Evolutionary conservation across 2,329 filamentous ascomycete species (phyloP).

Genomic region (Hypoxylon sp.): DNA sequence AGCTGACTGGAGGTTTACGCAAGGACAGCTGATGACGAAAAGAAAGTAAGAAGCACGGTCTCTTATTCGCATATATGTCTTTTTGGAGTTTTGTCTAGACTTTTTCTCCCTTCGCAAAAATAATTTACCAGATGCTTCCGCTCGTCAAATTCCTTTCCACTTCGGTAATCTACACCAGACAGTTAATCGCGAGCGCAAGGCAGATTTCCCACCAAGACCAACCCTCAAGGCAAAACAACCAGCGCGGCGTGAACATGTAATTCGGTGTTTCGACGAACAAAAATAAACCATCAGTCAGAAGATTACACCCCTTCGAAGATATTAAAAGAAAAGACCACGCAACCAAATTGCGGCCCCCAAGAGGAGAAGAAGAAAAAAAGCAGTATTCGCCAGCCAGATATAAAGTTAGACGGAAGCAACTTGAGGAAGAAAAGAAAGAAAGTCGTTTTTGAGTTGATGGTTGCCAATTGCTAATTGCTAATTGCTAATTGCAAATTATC

Average conservation of each 20-base stretch:
- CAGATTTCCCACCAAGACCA: slow-evolving; percentile 14
- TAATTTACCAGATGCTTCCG: slow-evolving; percentile 16
- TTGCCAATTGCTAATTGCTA: background rate
- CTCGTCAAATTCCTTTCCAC: slow-evolving; percentile 2
- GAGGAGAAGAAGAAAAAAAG: slow-evolving; percentile 1
- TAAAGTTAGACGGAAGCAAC: slow-evolving; percentile 1
- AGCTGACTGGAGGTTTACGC: slow-evolving; percentile 28
- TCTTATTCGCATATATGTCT: slow-evolving; percentile 33
- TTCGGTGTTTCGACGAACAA: slow-evolving; percentile 25
- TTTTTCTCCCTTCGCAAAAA: slow-evolving; percentile 23
- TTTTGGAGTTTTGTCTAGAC: slow-evolving; percentile 19
- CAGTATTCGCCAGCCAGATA: slow-evolving; percentile 13
- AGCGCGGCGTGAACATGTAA: slow-evolving; percentile 11
- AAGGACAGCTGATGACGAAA: slow-evolving; percentile 45
- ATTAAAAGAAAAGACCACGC: slow-evolving; percentile 33
- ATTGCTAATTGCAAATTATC: slow-evolving; percentile 12
- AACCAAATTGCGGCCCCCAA: slow-evolving; percentile 29
- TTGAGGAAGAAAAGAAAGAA: slow-evolving; percentile 5
- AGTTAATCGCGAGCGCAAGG: slow-evolving; percentile 13
- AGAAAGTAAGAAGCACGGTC: slow-evolving; percentile 35
- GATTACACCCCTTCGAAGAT: slow-evolving; percentile 29
- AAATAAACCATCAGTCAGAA: slow-evolving; percentile 30
- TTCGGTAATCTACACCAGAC: slow-evolving; percentile 21
- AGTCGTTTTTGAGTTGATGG: slow-evolving; percentile 2
- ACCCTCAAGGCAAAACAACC: slow-evolving; percentile 18